A percentile compares a stretch with the other conserved stretches of the same genome.
phyloP scores from a whole-genome alignment of 2,329 filamentous ascomycete species.

The Hymenoscyphus albidus region DNA sequence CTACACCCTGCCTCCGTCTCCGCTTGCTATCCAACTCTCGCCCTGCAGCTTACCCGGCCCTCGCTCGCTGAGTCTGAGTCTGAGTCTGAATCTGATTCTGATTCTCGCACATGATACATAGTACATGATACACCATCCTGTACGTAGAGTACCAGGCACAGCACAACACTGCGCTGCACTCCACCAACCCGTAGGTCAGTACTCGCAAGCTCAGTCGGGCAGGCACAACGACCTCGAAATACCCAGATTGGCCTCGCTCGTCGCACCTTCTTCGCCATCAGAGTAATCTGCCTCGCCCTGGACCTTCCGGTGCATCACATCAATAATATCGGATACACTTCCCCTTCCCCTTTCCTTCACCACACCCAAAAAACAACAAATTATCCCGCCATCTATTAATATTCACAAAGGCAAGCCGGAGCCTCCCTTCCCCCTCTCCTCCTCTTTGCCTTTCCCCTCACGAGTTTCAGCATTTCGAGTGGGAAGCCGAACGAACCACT shows the following conservation, averaged over 20 bases:
- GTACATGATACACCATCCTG: too few relatives aligned
- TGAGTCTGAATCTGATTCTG: too few relatives aligned
- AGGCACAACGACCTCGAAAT: not conserved
- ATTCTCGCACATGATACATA: too few relatives aligned
- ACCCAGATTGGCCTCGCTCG: not conserved
- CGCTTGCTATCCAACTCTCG: too few relatives aligned
- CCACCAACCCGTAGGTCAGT: too few relatives aligned
- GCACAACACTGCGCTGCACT: too few relatives aligned
- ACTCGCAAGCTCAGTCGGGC: not conserved
- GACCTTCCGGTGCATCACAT: not conserved
- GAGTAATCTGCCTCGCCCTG: not conserved
- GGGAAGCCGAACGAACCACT: not conserved
- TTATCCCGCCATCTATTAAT: not conserved
- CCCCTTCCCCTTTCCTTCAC: too few relatives aligned
- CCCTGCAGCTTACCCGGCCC: too few relatives aligned
- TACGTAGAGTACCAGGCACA: too few relatives aligned
- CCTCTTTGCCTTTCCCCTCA: not conserved
- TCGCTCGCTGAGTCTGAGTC: too few relatives aligned
- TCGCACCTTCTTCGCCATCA: not conserved
- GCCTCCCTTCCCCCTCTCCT: not conserved
- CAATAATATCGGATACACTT: too few relatives aligned
- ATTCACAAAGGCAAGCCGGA: slow-evolving; percentile 2
- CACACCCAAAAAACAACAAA: not conserved
- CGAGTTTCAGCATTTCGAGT: not conserved
- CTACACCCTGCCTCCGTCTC: too few relatives aligned